Conservation (phyloP, 257 asterid species). For the Lavandula angustifolia region DNA sequence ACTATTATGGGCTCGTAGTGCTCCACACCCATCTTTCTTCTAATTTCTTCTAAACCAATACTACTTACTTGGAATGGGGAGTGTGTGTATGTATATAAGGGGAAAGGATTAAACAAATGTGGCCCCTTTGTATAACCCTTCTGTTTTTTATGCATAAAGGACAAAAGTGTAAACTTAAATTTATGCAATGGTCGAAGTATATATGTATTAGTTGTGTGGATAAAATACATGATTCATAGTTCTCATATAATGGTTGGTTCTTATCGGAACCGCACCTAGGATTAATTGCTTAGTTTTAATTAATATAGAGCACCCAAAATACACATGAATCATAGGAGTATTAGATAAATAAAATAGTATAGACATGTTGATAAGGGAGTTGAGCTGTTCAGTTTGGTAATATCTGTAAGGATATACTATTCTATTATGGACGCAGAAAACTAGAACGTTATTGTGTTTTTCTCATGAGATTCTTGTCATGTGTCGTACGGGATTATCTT, state of each 20-base stretch:
- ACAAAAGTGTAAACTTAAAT: no score
- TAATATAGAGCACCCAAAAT: not conserved
- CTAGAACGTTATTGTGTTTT: no score
- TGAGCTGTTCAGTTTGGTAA: conserved; percentile 19
- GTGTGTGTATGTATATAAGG: not conserved
- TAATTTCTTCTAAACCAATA: not conserved
- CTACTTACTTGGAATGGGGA: not conserved
- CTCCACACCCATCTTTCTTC: conserved; percentile 42
- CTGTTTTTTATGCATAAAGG: no score
- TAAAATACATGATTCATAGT: no score
- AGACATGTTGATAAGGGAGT: conserved; percentile 22
- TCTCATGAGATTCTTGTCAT: not conserved
- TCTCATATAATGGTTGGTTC: no score
- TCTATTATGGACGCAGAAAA: not conserved
- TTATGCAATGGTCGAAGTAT: no score
- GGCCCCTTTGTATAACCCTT: no score
- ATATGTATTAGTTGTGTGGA: not conserved
- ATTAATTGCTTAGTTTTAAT: not conserved
- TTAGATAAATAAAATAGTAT: not conserved
- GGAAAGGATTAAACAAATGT: not conserved
- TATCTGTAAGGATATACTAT: not conserved
- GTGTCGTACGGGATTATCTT: not conserved
- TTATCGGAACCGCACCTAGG: not conserved
- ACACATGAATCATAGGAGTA: not conserved
- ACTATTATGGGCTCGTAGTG: conserved; percentile 45